Evolutionary conservation across 257 asterid species (phyloP), one percentile per base, ranked within the genome.

Genomic region (Plantago elongata): DNA sequence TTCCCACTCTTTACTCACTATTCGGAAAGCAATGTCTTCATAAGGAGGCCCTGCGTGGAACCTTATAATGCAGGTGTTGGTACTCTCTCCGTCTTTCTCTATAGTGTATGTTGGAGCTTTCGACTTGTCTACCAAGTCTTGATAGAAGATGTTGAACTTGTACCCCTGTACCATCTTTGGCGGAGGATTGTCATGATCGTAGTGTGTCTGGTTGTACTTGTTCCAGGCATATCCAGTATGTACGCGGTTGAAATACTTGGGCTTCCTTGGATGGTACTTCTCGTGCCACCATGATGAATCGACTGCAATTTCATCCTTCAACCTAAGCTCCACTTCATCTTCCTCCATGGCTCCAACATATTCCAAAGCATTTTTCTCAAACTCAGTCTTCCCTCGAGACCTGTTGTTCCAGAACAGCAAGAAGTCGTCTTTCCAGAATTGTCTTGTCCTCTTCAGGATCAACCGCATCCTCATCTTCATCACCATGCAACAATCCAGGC

Each of bases 291-390:
- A 34, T 16, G 84, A 75, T 22, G 84, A 75, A 64, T 79, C 95
- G 38, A 91, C 81, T 67, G 77, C 86, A 46, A 91, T 77, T 78
- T 91, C 98, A 29, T 84, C 82, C 11, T 60, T 80, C 42, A 90
- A 72, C 68, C 95, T 95, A 75, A 88, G 84, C 11, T 86, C 77
- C 51, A 72, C 87, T 74, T 84, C 98, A 44, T 95, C 95, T 75
- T 83, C 96, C 61, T 84, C 97, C 81, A 84, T 73, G 62, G 89
- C 75, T 79, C 96, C 96, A 94, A 88, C 78, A 34, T 5, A 34
- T 34, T 34, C 4, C 40, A 34, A 34, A 4, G 40, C 40, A 34
- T 34, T 34, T 34, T 34, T 34, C 40, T 34, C 8, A 7, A 34
- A 34, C 0, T 34, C 40, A n/a, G 8, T 34, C 40, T 34, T 34